phyloP scores from a whole-genome alignment of 2,329 filamentous ascomycete genomes.

The Colletotrichum euphorbiae region DNA sequence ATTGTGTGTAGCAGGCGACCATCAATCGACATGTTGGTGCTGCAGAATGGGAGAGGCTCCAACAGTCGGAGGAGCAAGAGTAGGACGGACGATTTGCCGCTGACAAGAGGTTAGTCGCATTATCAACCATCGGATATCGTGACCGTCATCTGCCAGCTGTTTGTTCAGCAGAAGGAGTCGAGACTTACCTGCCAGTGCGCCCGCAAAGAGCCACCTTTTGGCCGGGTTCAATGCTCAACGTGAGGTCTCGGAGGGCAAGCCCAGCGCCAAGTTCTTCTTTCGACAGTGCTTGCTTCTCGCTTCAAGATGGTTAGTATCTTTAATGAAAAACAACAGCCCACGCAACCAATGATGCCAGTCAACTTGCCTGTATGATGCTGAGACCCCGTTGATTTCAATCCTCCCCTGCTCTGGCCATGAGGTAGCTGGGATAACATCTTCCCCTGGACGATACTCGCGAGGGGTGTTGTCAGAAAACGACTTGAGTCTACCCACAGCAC shows the following conservation, averaged over 20 bases:
- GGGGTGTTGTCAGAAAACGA: slow-evolving; percentile 44
- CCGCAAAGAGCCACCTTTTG: slow-evolving; percentile 53
- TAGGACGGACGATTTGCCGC: slow-evolving; percentile 59
- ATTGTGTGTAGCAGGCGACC: slow-evolving; percentile 51
- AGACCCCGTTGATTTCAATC: slow-evolving; percentile 45
- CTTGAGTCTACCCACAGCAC: slow-evolving; percentile 44
- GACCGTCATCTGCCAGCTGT: background rate
- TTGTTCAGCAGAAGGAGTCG: too few species aligned
- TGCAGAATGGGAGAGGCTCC: slow-evolving; percentile 47
- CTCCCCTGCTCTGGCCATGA: slow-evolving; percentile 50
- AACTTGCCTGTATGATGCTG: slow-evolving; percentile 23
- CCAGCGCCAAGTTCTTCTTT: too few species aligned
- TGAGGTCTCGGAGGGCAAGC: too few species aligned
- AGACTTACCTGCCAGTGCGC: slow-evolving; percentile 45
- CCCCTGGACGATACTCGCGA: slow-evolving; percentile 41
- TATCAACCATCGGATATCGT: too few species aligned
- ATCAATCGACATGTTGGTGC: slow-evolving; percentile 52
- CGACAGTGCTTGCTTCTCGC: too few species aligned
- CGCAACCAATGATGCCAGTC: too few species aligned
- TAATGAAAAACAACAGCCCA: background rate
- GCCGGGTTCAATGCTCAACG: slow-evolving; percentile 42
- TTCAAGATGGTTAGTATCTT: background rate
- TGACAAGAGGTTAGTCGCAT: slow-evolving; percentile 22
- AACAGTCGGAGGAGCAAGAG: slow-evolving; percentile 55
- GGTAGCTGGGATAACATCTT: slow-evolving; percentile 35